Percentiles rank a stretch among this genome's conserved stretches.
phyloP scores from a whole-genome alignment of 1,139 yeast species.

The Geotrichum histeridarum region DNA sequence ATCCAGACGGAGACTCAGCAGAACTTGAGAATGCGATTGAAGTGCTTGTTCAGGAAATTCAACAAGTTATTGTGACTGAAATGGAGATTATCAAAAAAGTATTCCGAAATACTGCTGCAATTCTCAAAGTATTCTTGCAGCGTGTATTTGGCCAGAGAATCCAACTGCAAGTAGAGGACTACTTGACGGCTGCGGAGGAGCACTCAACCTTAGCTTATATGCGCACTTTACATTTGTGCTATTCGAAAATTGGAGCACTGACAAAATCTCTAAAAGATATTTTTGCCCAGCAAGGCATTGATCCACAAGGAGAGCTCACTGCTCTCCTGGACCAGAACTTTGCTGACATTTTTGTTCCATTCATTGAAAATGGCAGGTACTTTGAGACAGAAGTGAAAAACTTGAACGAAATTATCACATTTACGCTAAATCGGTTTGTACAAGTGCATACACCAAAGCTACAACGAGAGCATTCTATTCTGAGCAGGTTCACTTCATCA shows the following conservation, averaged over 20 bases:
- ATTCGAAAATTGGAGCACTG: conserved; percentile 55
- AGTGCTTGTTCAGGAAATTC: conserved; percentile 42
- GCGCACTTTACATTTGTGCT: conserved; percentile 65
- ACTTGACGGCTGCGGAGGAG: conserved; percentile 60
- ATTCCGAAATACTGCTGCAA: conserved; percentile 63
- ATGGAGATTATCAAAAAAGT: conserved; percentile 69
- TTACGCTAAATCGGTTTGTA: conserved; percentile 27
- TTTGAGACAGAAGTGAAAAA: conserved; percentile 69
- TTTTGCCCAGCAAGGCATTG: conserved; percentile 38
- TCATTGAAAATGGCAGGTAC: conserved; percentile 61
- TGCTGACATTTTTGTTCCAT: conserved; percentile 68
- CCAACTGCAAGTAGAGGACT: conserved; percentile 59
- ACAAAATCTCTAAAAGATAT: conserved; percentile 63
- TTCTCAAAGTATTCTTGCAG: conserved; percentile 64
- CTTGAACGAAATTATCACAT: conserved; percentile 56
- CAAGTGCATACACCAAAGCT: conserved; percentile 27
- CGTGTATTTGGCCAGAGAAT: conserved; percentile 72
- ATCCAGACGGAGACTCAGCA: conserved; percentile 42
- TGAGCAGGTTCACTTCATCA: conserved; percentile 29
- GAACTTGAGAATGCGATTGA: conserved; percentile 42
- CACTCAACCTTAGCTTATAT: conserved; percentile 70
- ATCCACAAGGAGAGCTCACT: conserved; percentile 46
- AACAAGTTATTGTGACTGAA: conserved; percentile 55
- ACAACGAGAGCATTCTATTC: conserved; percentile 27
- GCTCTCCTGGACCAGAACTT: conserved; percentile 64